Percentiles rank a stretch among this genome's conserved stretches.
Evolutionary conservation across 108 stramenopile species (phyloP).

Genomic region (Nitzschia inconspicua): DNA sequence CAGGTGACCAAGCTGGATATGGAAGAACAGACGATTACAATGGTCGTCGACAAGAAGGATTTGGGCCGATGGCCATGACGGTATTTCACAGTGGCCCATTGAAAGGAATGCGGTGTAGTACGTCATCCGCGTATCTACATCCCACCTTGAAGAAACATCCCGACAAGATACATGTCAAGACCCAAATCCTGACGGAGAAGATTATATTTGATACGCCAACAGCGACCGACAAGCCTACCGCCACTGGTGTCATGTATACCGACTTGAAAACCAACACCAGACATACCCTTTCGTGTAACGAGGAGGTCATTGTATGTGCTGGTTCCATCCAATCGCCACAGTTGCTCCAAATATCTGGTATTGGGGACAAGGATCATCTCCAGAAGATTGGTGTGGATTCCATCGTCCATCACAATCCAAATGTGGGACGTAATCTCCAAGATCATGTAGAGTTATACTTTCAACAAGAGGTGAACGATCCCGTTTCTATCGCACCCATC

Average conservation of each 20-base stretch:
- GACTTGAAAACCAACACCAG: not conserved
- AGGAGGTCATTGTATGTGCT: slow-evolving; percentile 60
- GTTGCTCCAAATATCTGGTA: slow-evolving; percentile 50
- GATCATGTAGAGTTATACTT: slow-evolving; percentile 43
- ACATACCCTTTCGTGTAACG: slow-evolving; percentile 1
- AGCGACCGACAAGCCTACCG: not conserved
- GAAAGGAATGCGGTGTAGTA: slow-evolving; percentile 1
- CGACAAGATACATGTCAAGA: not conserved
- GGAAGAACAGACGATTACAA: slow-evolving; percentile 29
- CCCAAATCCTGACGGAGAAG: not conserved
- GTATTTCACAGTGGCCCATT: slow-evolving; percentile 14
- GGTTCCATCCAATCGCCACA: slow-evolving; percentile 71
- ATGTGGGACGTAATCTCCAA: slow-evolving; percentile 50
- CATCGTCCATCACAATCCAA: slow-evolving; percentile 20
- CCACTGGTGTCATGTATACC: not conserved
- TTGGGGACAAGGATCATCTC: slow-evolving; percentile 35
- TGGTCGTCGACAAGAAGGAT: slow-evolving; percentile 29
- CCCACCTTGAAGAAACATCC: slow-evolving; percentile 5
- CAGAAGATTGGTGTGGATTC: slow-evolving; percentile 16
- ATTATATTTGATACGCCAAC: not conserved
- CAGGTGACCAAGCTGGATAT: slow-evolving; percentile 33
- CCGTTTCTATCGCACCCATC: slow-evolving; percentile 19
- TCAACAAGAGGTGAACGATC: slow-evolving; percentile 18
- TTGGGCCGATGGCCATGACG: slow-evolving; percentile 26
- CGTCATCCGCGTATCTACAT: slow-evolving; percentile 16